phyloP scores from a whole-genome alignment of 1,139 yeast species.

The Wickerhamiella infanticola region DNA sequence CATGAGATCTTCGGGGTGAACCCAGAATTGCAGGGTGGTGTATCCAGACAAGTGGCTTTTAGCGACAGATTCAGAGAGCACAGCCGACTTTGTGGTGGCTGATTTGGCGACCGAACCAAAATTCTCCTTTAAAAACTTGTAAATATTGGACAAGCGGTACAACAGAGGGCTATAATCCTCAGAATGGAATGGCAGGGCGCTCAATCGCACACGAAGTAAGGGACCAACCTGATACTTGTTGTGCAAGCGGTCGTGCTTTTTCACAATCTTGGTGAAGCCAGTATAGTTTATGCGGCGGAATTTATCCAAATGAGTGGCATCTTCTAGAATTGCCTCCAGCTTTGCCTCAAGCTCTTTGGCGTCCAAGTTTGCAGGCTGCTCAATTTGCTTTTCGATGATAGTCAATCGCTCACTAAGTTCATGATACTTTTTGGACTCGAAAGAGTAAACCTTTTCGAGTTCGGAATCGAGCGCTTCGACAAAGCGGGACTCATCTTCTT shows the following conservation, averaged over 20 bases:
- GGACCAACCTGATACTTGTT: conserved; percentile 78
- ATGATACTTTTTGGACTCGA: conserved; percentile 59
- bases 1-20: conserved; percentile 60
- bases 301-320: conserved; percentile 75
- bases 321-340: conserved; percentile 56
- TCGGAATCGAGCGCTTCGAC: conserved; percentile 72
- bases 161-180: conserved; percentile 90
- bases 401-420: conserved; percentile 51
- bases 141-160: conserved; percentile 66
- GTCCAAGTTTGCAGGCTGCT: conserved; percentile 26
- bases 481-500: conserved; percentile 67
- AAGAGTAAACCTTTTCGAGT: conserved; percentile 82
- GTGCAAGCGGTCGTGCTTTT: conserved; percentile 88
- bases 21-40: conserved; percentile 84
- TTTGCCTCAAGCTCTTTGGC: conserved; percentile 42
- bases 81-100: not conserved
- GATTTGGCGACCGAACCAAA: conserved; percentile 18
- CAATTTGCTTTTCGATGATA: conserved; percentile 38
- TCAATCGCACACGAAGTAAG: conserved; percentile 70
- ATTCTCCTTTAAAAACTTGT: conserved; percentile 67
- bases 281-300: conserved; percentile 87
- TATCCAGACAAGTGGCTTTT: conserved; percentile 40
- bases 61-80: conserved; percentile 15
- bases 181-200: conserved; percentile 77
- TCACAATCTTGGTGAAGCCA: conserved; percentile 85